Conservation (phyloP, 2,329 filamentous ascomycete genomes). For the Phyllachora maydis region DNA sequence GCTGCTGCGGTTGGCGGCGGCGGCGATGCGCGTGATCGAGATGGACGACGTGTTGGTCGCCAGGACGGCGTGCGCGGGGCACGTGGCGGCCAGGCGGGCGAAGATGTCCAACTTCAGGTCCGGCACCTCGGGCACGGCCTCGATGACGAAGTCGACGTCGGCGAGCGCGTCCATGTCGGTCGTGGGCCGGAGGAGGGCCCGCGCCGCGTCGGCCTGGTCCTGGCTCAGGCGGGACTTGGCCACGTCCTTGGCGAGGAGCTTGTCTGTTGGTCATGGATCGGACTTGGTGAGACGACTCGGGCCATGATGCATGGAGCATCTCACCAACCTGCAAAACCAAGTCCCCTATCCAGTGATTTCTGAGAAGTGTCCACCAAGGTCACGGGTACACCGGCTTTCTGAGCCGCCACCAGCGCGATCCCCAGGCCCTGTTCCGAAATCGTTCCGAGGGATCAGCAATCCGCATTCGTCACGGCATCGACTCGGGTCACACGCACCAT, state of each 20-base stretch:
- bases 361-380: constrained; percentile 71
- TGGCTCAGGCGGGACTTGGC: constrained; percentile 70
- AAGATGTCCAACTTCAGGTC: constrained; percentile 81
- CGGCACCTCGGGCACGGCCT: constrained; percentile 87
- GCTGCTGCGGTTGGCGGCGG: constrained; percentile 56
- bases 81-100: constrained; percentile 58
- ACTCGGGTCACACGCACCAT: constrained; percentile 41
- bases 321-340: constrained; percentile 63
- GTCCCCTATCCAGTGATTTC: constrained; percentile 67
- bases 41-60: constrained; percentile 99
- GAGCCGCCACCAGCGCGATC: constrained; percentile 84
- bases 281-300: not conserved
- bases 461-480: constrained; percentile 1
- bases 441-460: constrained; percentile 1
- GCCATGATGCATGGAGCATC: not conserved
- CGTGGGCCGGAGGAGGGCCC: constrained; percentile 45
- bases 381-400: constrained; percentile 66
- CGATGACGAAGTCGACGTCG: constrained; percentile 89
- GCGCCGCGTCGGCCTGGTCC: constrained; percentile 54
- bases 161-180: constrained; percentile 59
- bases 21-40: constrained; percentile 88
- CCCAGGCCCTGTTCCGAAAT: constrained; percentile 91
- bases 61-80: constrained; percentile 67
- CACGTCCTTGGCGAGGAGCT: constrained; percentile 83
- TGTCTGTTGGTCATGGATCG: constrained; percentile 35